A percentile compares a stretch with the other conserved stretches of the same genome.
Conservation (phyloP, 2,329 filamentous ascomycete species). For the Achaetomium macrosporum region DNA sequence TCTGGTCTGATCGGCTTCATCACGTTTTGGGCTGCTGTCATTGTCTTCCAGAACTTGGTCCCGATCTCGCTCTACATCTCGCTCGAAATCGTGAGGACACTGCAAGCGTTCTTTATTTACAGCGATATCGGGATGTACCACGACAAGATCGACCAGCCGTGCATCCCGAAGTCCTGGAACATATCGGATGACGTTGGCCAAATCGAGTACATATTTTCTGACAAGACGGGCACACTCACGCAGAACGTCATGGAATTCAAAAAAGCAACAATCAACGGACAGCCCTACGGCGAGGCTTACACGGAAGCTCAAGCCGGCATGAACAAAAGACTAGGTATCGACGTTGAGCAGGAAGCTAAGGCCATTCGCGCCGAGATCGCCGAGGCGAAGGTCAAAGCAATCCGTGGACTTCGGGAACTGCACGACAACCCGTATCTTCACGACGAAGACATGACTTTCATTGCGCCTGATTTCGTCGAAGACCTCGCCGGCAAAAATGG, state of each 20-base stretch:
- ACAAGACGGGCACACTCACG: slow-evolving; percentile 85
- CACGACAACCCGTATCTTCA: slow-evolving; percentile 88
- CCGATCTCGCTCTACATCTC: slow-evolving; percentile 98
- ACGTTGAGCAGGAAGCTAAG: slow-evolving; percentile 74
- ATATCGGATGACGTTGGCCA: slow-evolving; percentile 97
- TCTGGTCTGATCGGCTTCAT: slow-evolving; percentile 83
- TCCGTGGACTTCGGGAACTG: slow-evolving; percentile 66
- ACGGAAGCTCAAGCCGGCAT: slow-evolving; percentile 95
- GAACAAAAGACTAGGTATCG: slow-evolving; percentile 83
- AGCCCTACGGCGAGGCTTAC: slow-evolving; percentile 93
- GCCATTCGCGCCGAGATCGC: slow-evolving; percentile 73
- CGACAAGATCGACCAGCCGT: slow-evolving; percentile 86
- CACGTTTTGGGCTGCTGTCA: slow-evolving; percentile 92
- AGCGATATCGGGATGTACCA: slow-evolving; percentile 97
- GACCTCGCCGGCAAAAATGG: slow-evolving; percentile 77
- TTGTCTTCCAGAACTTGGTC: slow-evolving; percentile 97
- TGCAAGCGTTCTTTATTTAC: slow-evolving; percentile 96
- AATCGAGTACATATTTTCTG: slow-evolving; percentile 98
- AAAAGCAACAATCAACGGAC: slow-evolving; percentile 93
- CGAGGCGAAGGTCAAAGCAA: slow-evolving; percentile 64
- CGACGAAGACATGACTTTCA: slow-evolving; percentile 85
- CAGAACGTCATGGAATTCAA: slow-evolving; percentile 99
- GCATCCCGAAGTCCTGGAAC: slow-evolving; percentile 97
- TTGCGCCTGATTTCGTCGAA: slow-evolving; percentile 81
- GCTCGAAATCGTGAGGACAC: slow-evolving; percentile 86